Conservation (phyloP, 1,284 basidiomycete species). For the Ceratobasidium sp. region DNA sequence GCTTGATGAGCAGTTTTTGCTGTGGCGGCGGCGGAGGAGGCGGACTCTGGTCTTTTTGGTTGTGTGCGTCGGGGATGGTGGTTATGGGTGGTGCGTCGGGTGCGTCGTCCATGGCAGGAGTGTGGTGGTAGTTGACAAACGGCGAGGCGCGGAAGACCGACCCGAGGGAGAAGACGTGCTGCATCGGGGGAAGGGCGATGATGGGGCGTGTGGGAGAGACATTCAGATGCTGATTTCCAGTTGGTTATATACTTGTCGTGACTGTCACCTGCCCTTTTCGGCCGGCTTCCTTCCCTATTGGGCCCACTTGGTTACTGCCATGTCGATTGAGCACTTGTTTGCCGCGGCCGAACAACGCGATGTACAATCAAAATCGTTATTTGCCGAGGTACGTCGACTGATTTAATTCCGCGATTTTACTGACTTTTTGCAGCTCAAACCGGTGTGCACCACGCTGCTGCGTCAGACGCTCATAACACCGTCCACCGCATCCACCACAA, state of each 20-base stretch:
- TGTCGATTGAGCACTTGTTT: too few species aligned
- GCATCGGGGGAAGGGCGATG: constrained; percentile 14
- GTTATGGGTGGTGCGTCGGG: background rate
- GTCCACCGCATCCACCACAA: constrained; percentile 61
- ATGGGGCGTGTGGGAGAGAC: background rate
- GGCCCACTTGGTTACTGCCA: too few species aligned
- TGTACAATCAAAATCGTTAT: constrained; percentile 1
- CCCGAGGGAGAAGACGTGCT: constrained; percentile 39
- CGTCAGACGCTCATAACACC: constrained; percentile 69
- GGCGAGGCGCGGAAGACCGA: constrained; percentile 35
- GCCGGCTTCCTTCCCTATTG: background rate
- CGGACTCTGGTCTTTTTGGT: background rate
- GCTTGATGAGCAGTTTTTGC: constrained; percentile 35
- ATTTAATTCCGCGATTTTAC: background rate
- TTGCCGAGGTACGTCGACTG: background rate
- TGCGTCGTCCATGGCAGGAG: background rate
- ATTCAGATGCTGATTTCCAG: too few species aligned
- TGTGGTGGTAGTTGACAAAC: constrained; percentile 38
- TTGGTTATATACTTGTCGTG: background rate
- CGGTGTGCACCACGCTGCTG: constrained; percentile 80
- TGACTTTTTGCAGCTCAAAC: constrained; percentile 69
- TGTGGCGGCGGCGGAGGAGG: constrained; percentile 30
- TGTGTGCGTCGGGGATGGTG: constrained; percentile 5
- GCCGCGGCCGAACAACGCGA: background rate
- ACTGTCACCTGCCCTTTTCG: background rate